These are phyloP conservation scores for Meira miltonrushii DNA, from an alignment of 1,284 basidiomycete species.

Conservation along the genomic window DNA sequence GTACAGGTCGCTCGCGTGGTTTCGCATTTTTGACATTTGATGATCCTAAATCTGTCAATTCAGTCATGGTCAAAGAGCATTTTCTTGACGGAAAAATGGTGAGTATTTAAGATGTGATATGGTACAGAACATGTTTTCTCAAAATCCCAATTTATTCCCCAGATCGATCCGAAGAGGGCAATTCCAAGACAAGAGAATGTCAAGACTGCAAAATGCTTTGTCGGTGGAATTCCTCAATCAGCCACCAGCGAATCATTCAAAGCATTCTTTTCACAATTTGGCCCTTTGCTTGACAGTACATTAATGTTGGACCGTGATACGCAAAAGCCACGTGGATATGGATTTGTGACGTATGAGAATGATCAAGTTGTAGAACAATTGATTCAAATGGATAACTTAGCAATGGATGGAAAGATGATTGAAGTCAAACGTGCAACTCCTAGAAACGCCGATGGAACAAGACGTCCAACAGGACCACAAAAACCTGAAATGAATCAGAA, in stretches of 20 bases:
- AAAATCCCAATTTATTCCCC: neutral
- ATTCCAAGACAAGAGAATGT: slow-evolving; percentile 66
- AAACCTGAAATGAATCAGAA: slow-evolving; percentile 62
- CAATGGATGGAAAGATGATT: slow-evolving; percentile 60
- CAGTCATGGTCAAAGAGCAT: slow-evolving; percentile 79
- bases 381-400: slow-evolving; percentile 43
- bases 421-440: slow-evolving; percentile 68
- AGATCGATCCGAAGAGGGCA: slow-evolving; percentile 99
- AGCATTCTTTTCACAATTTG: slow-evolving; percentile 80
- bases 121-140: slow-evolving; percentile 7
- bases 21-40: slow-evolving; percentile 92
- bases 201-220: slow-evolving; percentile 64
- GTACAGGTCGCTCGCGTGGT: slow-evolving; percentile 76
- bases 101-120: slow-evolving; percentile 47
- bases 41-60: slow-evolving; percentile 77
- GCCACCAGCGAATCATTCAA: slow-evolving; percentile 92
- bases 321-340: slow-evolving; percentile 90
- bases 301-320: slow-evolving; percentile 99
- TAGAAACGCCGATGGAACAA: slow-evolving; percentile 24
- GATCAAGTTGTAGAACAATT: slow-evolving; percentile 73
- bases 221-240: slow-evolving; percentile 83
- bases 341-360: slow-evolving; percentile 87
- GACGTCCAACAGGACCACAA: slow-evolving; percentile 58
- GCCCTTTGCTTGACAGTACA: slow-evolving; percentile 89
- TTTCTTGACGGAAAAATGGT: slow-evolving; percentile 89